These are phyloP conservation scores for Sphaerulina musiva DNA, from an alignment of 2,329 filamentous ascomycete genomes.

Conservation along the genomic window DNA sequence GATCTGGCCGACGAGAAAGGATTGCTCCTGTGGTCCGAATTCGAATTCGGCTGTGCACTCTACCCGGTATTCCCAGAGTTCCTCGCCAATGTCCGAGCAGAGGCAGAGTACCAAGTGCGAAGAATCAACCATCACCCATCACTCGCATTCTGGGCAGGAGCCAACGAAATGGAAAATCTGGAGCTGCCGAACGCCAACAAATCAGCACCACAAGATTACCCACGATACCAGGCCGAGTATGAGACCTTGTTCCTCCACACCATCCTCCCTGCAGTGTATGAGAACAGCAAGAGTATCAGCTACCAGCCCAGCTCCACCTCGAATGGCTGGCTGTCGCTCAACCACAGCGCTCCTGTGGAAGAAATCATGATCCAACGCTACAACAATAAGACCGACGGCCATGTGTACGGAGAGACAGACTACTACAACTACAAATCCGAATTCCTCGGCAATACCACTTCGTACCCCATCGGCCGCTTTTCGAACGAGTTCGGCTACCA, in stretches of 20 bases:
- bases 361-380: slow-evolving; percentile 52
- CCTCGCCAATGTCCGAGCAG: slow-evolving; percentile 50
- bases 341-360: slow-evolving; percentile 45
- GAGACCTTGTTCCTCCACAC: slow-evolving; percentile 53
- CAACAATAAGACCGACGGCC: slow-evolving; percentile 46
- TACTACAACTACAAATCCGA: slow-evolving; percentile 52
- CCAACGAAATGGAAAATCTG: slow-evolving; percentile 55
- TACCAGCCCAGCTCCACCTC: slow-evolving; percentile 56
- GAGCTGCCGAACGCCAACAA: slow-evolving; percentile 41
- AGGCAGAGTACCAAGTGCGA: slow-evolving; percentile 56
- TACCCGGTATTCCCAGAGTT: slow-evolving; percentile 52
- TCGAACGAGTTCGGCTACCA: slow-evolving; percentile 60
- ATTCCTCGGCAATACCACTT: slow-evolving; percentile 49
- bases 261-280: slow-evolving; percentile 51
- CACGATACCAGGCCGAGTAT: slow-evolving; percentile 47
- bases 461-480: slow-evolving; percentile 54
- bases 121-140: slow-evolving; percentile 54
- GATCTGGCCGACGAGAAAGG: slow-evolving; percentile 57
- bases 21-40: slow-evolving; percentile 57
- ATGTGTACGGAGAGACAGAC: slow-evolving; percentile 53
- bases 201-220: slow-evolving; percentile 39
- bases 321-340: slow-evolving; percentile 52
- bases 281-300: slow-evolving; percentile 53
- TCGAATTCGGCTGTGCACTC: slow-evolving; percentile 55
- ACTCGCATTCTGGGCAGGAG: slow-evolving; percentile 37